These are phyloP conservation scores for Stagonosporopsis cucurbitacearum DNA, from an alignment of 2,329 filamentous ascomycete genomes.

Conservation along the genomic window DNA sequence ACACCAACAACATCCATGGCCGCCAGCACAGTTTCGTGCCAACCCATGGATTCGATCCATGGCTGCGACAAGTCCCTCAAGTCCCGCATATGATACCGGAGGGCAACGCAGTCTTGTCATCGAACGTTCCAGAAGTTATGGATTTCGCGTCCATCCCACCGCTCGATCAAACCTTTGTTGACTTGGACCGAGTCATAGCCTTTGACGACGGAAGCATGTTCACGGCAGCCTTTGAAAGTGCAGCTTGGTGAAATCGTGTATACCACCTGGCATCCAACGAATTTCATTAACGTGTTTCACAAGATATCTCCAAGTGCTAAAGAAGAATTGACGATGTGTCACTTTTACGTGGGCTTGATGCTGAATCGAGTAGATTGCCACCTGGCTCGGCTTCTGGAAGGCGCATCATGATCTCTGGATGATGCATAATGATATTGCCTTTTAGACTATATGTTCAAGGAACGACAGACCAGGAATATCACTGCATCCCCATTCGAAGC, in stretches of 20 bases:
- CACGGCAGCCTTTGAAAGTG: conserved; percentile 18
- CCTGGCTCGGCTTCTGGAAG: background rate
- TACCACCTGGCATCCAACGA: background rate
- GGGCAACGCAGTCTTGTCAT: background rate
- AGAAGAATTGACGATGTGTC: too few species aligned
- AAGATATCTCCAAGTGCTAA: too few species aligned
- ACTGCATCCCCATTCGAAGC: conserved; percentile 34
- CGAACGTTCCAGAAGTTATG: background rate
- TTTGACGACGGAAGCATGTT: conserved; percentile 36
- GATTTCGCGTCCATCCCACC: conserved; percentile 22
- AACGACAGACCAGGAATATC: background rate
- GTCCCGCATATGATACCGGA: background rate
- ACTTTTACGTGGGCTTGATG: background rate
- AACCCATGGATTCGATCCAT: background rate
- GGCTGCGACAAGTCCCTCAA: background rate
- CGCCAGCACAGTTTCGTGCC: background rate
- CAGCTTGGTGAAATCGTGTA: background rate
- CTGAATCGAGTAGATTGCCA: background rate
- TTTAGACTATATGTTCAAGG: too few species aligned
- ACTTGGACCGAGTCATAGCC: conserved; percentile 30
- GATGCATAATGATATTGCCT: background rate
- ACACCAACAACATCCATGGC: conserved; percentile 19
- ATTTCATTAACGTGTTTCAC: too few species aligned
- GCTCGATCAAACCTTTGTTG: conserved; percentile 25
- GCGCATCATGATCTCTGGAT: too few species aligned